Evolutionary conservation across 2,329 filamentous ascomycete species (phyloP), one percentile per base, ranked within the genome.

Genomic region (Colletotrichum incanum): DNA sequence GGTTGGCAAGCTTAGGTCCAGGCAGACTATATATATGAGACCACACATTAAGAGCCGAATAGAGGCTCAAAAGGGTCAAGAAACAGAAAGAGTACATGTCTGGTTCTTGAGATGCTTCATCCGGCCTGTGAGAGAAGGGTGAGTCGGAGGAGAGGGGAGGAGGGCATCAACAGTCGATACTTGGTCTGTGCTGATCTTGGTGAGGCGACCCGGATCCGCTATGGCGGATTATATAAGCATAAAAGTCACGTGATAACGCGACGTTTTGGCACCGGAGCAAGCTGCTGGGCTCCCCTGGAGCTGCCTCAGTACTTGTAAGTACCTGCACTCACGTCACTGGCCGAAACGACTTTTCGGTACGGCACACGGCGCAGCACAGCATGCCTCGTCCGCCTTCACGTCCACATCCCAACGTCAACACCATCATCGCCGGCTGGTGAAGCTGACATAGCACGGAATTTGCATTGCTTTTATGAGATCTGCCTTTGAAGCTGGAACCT

Each of bases 211-310:
- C 49, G 20, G 18, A 20, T 5, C 12, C 39, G 43, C 20, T 20
- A 45, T n/a, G 1, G 5, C 14, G 7, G n/a, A 54, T 43, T 23
- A 54, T 16, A 9, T 41, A 64, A 64, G 61, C 47, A 3, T 2
- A 16, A 20, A 2, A 0, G 14, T 71, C 72, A 73, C 72, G 72
- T 74, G 72, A 68, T 34, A 49, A 6, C 72, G 72, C 70, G 72
- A 63, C 50, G 28, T 8, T 62, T 67, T 72, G 68, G 64, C 55
- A 64, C 26, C 52, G 18, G 18, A n/a, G 18, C 31, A 58, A 61
- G 56, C 47, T 69, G 54, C n/a, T 34, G 41, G 50, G 56, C 50
- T 63, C 28, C 37, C 31, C 20, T 63, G 37, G 23, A 43, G 26
- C 43, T 41, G 59, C 59, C 52, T 64, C 34, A 58, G 34, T 58